Evolutionary conservation across 23 red algal genomes (phyloP).

Genomic region (Chondrus crispus): DNA sequence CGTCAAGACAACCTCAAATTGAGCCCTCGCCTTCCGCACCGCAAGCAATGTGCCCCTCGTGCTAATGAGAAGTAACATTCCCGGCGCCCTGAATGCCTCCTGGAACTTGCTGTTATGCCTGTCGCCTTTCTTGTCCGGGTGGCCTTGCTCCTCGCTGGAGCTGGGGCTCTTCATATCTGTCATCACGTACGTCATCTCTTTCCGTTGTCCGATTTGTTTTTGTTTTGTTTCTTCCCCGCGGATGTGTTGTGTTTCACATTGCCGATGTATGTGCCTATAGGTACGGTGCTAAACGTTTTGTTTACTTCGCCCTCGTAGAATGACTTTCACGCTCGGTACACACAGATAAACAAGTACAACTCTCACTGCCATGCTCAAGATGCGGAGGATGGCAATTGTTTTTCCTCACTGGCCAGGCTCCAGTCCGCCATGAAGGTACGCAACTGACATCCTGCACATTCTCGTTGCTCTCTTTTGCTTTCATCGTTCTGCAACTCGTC

Average conservation of each 20-base stretch:
- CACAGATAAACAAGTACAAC: slow-evolving; percentile 31
- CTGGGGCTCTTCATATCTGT: too few species aligned
- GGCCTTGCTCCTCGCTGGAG: too few species aligned
- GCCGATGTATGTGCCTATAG: not conserved
- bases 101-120: too few species aligned
- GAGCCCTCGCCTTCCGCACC: too few species aligned
- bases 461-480: not conserved
- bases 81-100: too few species aligned
- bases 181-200: not conserved
- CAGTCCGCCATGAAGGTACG: not conserved
- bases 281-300: not conserved
- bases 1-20: too few species aligned
- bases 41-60: too few species aligned
- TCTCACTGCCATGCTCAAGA: slow-evolving; percentile 38
- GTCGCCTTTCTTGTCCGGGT: too few species aligned
- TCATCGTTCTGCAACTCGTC: not conserved
- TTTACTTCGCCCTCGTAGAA: not conserved
- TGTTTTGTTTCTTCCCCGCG: not conserved
- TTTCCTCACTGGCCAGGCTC: slow-evolving; percentile 41
- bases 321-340: slow-evolving; percentile 57
- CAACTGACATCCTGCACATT: not conserved
- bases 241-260: not conserved
- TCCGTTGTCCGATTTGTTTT: not conserved
- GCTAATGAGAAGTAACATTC: too few species aligned
- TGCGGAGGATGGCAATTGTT: slow-evolving; percentile 12